Conservation (phyloP, 2,329 filamentous ascomycete genomes). For the Fusarium denticulatum region DNA sequence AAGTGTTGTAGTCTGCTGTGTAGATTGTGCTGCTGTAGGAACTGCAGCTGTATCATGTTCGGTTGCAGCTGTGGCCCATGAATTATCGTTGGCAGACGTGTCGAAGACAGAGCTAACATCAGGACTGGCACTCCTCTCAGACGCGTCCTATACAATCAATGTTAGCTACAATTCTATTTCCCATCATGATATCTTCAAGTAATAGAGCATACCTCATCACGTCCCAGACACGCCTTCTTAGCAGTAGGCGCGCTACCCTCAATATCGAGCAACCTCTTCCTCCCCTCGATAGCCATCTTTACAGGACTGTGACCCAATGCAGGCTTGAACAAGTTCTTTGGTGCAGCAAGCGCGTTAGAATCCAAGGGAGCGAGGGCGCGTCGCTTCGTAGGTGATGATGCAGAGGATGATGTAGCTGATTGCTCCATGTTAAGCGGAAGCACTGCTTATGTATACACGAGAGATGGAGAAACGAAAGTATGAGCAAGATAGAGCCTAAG, state of each 20-base stretch:
- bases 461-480: neutral
- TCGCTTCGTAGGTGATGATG: slow-evolving; percentile 55
- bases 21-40: slow-evolving; percentile 16
- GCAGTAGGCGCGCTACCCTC: slow-evolving; percentile 37
- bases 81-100: slow-evolving; percentile 57
- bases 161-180: slow-evolving; percentile 1
- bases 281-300: slow-evolving; percentile 41
- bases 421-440: slow-evolving; percentile 34
- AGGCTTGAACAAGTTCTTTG: slow-evolving; percentile 41
- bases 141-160: slow-evolving; percentile 34
- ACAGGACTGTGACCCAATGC: slow-evolving; percentile 38
- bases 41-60: slow-evolving; percentile 53
- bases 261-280: slow-evolving; percentile 43
- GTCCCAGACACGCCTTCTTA: slow-evolving; percentile 50
- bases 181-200: neutral
- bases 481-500: neutral
- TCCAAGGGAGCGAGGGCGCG: slow-evolving; percentile 60
- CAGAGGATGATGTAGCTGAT: slow-evolving; percentile 22
- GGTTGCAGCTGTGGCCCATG: slow-evolving; percentile 61
- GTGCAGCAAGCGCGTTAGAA: slow-evolving; percentile 54
- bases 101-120: slow-evolving; percentile 63
- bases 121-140: slow-evolving; percentile 50
- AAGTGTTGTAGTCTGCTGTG: slow-evolving; percentile 41
- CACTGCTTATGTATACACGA: neutral
- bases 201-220: slow-evolving; percentile 44